Evolutionary conservation across 257 asterid genomes (phyloP).

Genomic region (Catharanthus roseus): DNA sequence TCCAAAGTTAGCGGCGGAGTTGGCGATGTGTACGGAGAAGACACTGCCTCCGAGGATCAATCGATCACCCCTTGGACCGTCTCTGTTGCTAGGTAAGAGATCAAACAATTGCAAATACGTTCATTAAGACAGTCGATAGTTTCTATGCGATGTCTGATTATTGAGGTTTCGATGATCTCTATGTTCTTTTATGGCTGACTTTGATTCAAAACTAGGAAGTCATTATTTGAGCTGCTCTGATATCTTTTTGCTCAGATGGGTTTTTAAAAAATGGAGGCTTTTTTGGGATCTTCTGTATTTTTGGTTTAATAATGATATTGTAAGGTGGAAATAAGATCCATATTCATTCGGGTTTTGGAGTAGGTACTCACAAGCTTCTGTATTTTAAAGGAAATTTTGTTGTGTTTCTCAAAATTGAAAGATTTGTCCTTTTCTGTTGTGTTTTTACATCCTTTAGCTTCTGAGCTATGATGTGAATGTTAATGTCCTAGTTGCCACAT

Average conservation of each 20-base stretch:
- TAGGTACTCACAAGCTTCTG: neutral
- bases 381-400: neutral
- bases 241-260: neutral
- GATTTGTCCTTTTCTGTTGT: neutral
- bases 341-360: neutral
- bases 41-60: slow-evolving; percentile 47
- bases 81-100: slow-evolving; percentile 52
- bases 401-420: neutral
- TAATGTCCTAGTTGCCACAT: neutral
- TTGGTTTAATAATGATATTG: neutral
- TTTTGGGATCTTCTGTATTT: neutral
- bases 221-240: too few species aligned
- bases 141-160: neutral
- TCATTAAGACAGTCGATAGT: slow-evolving; percentile 9
- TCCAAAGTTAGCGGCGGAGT: slow-evolving; percentile 38
- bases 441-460: neutral
- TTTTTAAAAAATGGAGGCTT: neutral
- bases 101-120: slow-evolving; percentile 1
- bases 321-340: neutral
- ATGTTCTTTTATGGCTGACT: neutral
- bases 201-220: neutral
- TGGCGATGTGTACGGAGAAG: slow-evolving; percentile 45
- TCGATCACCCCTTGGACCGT: slow-evolving; percentile 45
- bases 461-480: neutral
- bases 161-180: neutral